Evolutionary conservation across 805 yeast species (phyloP), one percentile per base, ranked within the genome.

Genomic region (Metschnikowia dekortorum): DNA sequence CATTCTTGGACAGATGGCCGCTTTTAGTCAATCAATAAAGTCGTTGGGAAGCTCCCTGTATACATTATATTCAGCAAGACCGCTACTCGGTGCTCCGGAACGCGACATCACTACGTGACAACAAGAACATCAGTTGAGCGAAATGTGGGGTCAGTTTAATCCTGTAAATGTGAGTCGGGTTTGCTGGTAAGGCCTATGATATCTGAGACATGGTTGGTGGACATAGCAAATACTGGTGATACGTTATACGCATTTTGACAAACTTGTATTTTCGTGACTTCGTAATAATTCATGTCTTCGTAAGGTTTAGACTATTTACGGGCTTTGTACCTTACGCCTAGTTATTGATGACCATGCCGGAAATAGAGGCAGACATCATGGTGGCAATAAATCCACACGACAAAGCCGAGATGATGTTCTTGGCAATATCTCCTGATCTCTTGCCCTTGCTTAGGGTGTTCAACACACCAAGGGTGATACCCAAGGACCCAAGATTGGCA

Each of bases 341-440:
- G 55, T 80, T 79, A 48, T 79, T 79, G 61, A 82, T 70, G 28
- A 81, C 80, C 86, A 82, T 82, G 30, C 83, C 84, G 7, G 86
- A 85, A 51, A 79, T 78, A 47, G 80, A 77, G 30, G 85, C 84
- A 4, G 83, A 75, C 51, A 78, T 65, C 51, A 78, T 66, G 13
- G 87, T 82, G 22, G 83, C 68, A 50, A 79, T 67, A 49, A 75
- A 73, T 6, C 87, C 87, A 18, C 78, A 67, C 35, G 78, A 50
- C 57, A 82, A 71, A 3, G 85, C 75, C 37, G 81, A 73, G 33
- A 73, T 49, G 48, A 80, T 75, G 54, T 75, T 61, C 45, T 64
- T 51, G 8, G 84, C 68, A 49, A 82, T 72, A 37, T 78, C 79
- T 46, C 69, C 75, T 36, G 78, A 67, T 54, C 74, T 63, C 55